phyloP scores from a whole-genome alignment of 495 filamentous ascomycete species.

The Podospora tetraspora region DNA sequence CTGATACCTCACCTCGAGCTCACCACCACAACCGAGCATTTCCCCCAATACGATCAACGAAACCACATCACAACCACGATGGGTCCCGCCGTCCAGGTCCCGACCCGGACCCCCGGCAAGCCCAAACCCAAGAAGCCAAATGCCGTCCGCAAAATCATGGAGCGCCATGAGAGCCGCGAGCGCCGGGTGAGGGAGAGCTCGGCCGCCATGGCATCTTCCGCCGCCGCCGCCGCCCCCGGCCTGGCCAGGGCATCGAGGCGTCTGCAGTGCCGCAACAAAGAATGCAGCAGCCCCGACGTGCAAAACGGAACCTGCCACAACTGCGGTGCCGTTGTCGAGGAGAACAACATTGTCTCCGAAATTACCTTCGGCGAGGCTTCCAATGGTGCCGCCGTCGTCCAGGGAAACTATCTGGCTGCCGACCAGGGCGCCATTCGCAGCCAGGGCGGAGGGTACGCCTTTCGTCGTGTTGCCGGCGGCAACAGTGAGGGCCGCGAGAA shows the following conservation, averaged over 20 bases:
- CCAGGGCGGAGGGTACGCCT: conserved; percentile 37
- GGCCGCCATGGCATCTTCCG: conserved; percentile 11
- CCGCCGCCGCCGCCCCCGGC: background rate
- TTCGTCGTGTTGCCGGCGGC: conserved; percentile 35
- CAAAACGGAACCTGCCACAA: conserved; percentile 62
- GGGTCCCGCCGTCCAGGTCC: conserved; percentile 12
- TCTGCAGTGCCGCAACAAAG: conserved; percentile 9
- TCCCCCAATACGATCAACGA: background rate
- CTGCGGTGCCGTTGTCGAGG: conserved; percentile 76
- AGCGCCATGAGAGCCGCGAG: conserved; percentile 24
- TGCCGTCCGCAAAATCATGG: conserved; percentile 29
- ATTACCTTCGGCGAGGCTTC: conserved; percentile 81
- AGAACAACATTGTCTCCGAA: conserved; percentile 85
- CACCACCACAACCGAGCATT: background rate
- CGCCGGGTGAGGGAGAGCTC: conserved; percentile 25
- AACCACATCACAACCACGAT: conserved; percentile 2
- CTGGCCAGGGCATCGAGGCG: background rate
- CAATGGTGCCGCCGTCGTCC: conserved; percentile 80
- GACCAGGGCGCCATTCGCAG: conserved; percentile 56
- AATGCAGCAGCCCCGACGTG: conserved; percentile 36
- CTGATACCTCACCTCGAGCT: background rate
- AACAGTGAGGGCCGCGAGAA: conserved; percentile 56
- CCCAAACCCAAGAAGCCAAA: conserved; percentile 26
- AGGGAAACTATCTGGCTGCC: conserved; percentile 80
- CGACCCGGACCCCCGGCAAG: conserved; percentile 15